Base-by-base conservation (phyloP, 805 yeast species). In the Schizosaccharomyces osmophilus region DNA sequence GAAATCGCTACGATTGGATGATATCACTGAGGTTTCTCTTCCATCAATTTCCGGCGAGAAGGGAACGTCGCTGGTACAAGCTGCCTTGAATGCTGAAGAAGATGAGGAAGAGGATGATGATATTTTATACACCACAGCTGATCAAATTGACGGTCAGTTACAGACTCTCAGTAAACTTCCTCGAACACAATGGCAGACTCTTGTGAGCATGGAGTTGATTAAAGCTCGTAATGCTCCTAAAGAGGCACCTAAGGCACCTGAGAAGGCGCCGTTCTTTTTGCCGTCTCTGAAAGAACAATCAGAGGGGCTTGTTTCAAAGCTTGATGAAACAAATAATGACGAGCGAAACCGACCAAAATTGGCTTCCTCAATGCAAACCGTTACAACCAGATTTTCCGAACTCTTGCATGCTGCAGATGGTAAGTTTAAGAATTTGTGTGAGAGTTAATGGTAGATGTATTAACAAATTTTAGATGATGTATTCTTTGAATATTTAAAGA, bases 171-270 rank as follows among this genome's bases (percentile, higher is more conserved):
- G 95, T 0, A 66, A 80, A 41, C 84, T 84, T 5, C 87, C 97
- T 31, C 79, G 90, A 67, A 78, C 78, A 63, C 88, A 87, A 69
- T 83, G 85, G 75, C 81, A 78, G 64, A 87, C 95, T 1, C 73
- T 93, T 55, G 70, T 86, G 58, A 83, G 93, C 69, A 73, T 93
- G 65, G 97, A 93, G 67, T 79, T 82, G 5, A 90, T 93, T 66
- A 87, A 82, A 68, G 42, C 41, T 69, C 80, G 98, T 68, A 88
- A 87, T 69, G 90, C 87, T 72, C 97, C 98, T 26, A 82, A 75
- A 61, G 96, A 87, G 69, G 84, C 90, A 0, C 85, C 93, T 42
- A 86, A 85, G 74, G 85, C 82, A 65, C 87, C 95, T 1, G 85
- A 84, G 65, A 78, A 81, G 64, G 81, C 86, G 0, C 85, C 86